Evolutionary conservation across 768 basidiomycete species (phyloP).

Genomic region (Suillus alpinus): DNA sequence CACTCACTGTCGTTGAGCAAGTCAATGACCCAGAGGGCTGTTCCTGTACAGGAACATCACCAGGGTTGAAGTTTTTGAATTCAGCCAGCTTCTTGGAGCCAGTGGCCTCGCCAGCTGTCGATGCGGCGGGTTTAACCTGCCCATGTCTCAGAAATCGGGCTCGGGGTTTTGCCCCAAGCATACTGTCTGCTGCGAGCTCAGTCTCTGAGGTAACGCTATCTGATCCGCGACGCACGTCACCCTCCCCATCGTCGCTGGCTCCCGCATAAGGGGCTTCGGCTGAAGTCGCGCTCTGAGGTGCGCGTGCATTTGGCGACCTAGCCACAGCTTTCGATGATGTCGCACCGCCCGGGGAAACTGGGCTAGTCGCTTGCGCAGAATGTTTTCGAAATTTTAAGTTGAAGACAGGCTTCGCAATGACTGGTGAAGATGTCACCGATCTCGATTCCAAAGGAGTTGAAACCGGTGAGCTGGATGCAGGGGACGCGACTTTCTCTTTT

Average conservation of each 20-base stretch:
- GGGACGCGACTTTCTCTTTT: not conserved
- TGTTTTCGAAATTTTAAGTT: not conserved
- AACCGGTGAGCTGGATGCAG: not conserved
- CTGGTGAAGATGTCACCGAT: not conserved
- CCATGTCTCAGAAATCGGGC: not conserved
- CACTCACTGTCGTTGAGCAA: not conserved
- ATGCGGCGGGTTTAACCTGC: not conserved
- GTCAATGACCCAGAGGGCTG: not conserved
- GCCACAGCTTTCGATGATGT: too few relatives aligned
- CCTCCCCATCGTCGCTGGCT: not conserved
- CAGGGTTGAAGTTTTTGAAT: slow-evolving; percentile 1
- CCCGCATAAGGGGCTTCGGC: not conserved
- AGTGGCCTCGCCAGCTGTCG: not conserved
- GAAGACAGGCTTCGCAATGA: not conserved
- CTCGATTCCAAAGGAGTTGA: not conserved
- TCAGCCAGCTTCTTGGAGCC: not conserved
- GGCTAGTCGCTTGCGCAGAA: not conserved
- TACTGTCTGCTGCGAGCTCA: not conserved
- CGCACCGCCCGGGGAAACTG: too few relatives aligned
- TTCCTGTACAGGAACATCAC: not conserved
- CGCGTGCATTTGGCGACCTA: not conserved
- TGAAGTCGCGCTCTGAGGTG: not conserved
- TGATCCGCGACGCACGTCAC: not conserved
- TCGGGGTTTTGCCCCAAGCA: not conserved
- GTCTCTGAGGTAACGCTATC: not conserved